phyloP scores from a whole-genome alignment of 192 early-diverging fungal species.

The Phycomyces blakesleeanus region DNA sequence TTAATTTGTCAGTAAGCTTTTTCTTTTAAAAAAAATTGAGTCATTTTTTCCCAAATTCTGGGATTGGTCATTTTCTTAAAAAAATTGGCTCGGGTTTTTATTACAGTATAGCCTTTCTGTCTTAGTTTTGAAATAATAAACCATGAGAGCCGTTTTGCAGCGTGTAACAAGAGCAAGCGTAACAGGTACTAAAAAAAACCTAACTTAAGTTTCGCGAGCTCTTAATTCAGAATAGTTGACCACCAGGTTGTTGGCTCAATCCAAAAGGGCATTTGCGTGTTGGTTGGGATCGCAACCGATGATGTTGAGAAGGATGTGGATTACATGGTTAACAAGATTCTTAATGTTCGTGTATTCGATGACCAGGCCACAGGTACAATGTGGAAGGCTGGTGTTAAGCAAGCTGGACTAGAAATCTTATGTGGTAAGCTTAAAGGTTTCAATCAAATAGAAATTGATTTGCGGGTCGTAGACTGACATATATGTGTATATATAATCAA shows the following conservation, averaged over 20 bases:
- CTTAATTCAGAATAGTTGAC: constrained; percentile 51
- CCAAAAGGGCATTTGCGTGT: constrained; percentile 71
- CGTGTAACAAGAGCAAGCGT: constrained; percentile 31
- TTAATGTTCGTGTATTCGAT: constrained; percentile 76
- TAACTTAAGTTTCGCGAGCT: not conserved
- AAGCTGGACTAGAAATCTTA: constrained; percentile 69
- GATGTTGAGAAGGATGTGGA: constrained; percentile 77
- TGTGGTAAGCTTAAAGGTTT: constrained; percentile 51
- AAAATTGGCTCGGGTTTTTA: no score
- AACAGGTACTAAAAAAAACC: constrained; percentile 7
- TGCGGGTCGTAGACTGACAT: not conserved
- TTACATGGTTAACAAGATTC: constrained; percentile 82
- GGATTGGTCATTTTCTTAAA: no score
- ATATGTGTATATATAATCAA: constrained; percentile 8
- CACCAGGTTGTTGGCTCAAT: constrained; percentile 74
- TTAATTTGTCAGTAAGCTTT: no score
- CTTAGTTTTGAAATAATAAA: not conserved
- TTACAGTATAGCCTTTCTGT: no score
- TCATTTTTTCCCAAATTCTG: no score
- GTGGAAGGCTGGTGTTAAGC: constrained; percentile 81
- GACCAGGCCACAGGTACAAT: constrained; percentile 50
- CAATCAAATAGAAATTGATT: not conserved
- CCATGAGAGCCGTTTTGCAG: constrained; percentile 37
- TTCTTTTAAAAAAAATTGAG: no score
- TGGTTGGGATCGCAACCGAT: constrained; percentile 64